Evolutionary conservation across 805 yeast species (phyloP), one percentile per base, ranked within the genome.

Genomic region (Helenozyma rhizophorensis): DNA sequence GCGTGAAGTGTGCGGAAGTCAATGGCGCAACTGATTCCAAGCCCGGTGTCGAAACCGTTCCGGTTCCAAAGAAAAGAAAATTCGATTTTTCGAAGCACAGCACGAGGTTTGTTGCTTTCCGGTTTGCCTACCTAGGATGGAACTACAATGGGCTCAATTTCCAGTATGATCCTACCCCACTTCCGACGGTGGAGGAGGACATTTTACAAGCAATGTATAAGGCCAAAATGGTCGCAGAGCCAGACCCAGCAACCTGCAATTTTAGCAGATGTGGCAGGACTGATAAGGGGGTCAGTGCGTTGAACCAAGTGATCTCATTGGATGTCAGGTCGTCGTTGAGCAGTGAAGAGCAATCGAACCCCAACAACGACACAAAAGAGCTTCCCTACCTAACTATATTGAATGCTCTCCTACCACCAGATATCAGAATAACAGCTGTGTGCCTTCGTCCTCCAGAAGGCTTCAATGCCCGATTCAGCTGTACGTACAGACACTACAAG

Each of bases 211-310:
- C 95, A 0, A 55, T 93, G 58, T 61, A 68, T 29, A 75, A 70
- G 41, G 77, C 90, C 18, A 78, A 72, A 43, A 56, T 93, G 39
- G 77, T 93, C 9, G 70, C 77, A 8, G 65, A 76, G 2, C 48
- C 71, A 14, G 79, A 75, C 14, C 80, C 87, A 0, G 62, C 62
- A 6, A 78, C 76, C 1, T 84, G 80, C 51, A 70, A 74, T 10
- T 88, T 89, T 55, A 83, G 94, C 45, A 66, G 97, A 42, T 93
- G 97, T 61, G 97, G 97, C 0, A 70, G 97, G 50, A 90, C 97
- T 0, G 97, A 90, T 51, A 78, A 76, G 45, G 97, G 97, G n/a
- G 97, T 90, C 10, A 85, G 96, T 62, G 98, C 98, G 0, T 76
- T 93, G 81, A 84, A 86, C 43, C 98, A 93, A 58, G 97, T 93